These are phyloP conservation scores for Plasmodium sp. DNA, from an alignment of 169 alveolate species.

Conservation along the genomic window DNA sequence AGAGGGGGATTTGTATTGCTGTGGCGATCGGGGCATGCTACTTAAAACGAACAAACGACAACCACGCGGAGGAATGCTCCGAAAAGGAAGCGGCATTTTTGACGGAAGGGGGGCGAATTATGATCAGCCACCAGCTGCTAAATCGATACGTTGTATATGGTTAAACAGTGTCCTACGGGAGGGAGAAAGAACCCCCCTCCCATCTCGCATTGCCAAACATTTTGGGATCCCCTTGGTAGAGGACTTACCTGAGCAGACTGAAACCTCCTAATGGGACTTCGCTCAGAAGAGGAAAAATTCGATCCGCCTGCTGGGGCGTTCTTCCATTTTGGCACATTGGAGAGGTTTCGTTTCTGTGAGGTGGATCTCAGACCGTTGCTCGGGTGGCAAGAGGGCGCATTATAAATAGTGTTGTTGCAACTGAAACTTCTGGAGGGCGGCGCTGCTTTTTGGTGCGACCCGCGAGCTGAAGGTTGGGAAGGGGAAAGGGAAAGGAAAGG, in stretches of 20 bases:
- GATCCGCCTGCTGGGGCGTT: slow-evolving; percentile 6
- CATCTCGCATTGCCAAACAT: neutral
- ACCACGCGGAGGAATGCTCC: neutral
- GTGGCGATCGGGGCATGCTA: neutral
- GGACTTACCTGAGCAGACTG: slow-evolving; percentile 26
- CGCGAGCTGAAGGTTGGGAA: neutral
- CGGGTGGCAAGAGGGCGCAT: neutral
- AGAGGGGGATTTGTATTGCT: neutral
- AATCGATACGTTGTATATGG: neutral
- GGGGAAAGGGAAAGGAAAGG: neutral
- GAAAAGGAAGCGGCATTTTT: neutral
- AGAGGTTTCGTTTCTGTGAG: neutral
- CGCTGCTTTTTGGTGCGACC: neutral
- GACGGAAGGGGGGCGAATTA: neutral
- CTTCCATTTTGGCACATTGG: neutral
- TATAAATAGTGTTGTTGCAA: neutral
- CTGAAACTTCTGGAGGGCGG: neutral
- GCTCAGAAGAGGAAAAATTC: neutral
- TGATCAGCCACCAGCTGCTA: neutral
- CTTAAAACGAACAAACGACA: neutral
- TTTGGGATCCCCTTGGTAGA: neutral
- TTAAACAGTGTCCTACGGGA: neutral
- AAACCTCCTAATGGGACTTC: neutral
- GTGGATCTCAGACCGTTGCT: neutral
- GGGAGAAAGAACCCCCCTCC: neutral